These are phyloP conservation scores for Diaporthe ilicicola DNA, from an alignment of 2,329 filamentous ascomycete genomes.

Conservation along the genomic window DNA sequence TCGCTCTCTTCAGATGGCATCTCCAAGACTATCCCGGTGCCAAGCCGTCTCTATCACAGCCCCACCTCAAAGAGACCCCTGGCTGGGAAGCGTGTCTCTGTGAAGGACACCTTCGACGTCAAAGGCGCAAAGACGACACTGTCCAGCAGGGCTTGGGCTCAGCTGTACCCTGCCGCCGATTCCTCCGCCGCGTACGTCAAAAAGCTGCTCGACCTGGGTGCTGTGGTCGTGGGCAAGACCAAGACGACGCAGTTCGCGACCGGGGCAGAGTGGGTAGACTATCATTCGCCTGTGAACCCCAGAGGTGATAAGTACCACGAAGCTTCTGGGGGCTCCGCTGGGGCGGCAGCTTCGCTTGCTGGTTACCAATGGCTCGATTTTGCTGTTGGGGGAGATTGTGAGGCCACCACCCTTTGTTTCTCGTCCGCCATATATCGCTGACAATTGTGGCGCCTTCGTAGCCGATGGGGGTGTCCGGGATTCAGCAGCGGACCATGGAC, in stretches of 20 bases:
- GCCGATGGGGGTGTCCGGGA: conserved; percentile 25
- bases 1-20: conserved; percentile 39
- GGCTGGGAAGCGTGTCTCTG: conserved; percentile 47
- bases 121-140: conserved; percentile 63
- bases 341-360: conserved; percentile 36
- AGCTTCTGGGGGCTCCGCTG: conserved; percentile 35
- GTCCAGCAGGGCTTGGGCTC: conserved; percentile 66
- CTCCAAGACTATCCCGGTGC: conserved; percentile 36
- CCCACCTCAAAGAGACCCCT: conserved; percentile 41
- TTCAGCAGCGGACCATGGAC: conserved; percentile 26
- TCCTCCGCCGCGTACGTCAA: conserved; percentile 60
- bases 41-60: conserved; percentile 30
- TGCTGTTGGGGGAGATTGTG: conserved; percentile 39
- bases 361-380: conserved; percentile 39
- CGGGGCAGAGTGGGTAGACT: conserved; percentile 36
- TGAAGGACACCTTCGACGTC: conserved; percentile 46
- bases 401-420: conserved; percentile 42
- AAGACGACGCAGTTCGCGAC: conserved; percentile 55
- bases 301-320: conserved; percentile 41
- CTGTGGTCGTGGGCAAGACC: conserved; percentile 62
- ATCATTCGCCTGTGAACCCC: conserved; percentile 41
- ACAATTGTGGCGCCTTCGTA: background rate
- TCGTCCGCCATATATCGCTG: background rate
- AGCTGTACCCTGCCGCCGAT: conserved; percentile 56
- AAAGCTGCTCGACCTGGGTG: conserved; percentile 67